A percentile compares a stretch with the other conserved stretches of the same genome.
Conservation (phyloP, 2,329 filamentous ascomycete genomes). For the Botrytis elliptica region DNA sequence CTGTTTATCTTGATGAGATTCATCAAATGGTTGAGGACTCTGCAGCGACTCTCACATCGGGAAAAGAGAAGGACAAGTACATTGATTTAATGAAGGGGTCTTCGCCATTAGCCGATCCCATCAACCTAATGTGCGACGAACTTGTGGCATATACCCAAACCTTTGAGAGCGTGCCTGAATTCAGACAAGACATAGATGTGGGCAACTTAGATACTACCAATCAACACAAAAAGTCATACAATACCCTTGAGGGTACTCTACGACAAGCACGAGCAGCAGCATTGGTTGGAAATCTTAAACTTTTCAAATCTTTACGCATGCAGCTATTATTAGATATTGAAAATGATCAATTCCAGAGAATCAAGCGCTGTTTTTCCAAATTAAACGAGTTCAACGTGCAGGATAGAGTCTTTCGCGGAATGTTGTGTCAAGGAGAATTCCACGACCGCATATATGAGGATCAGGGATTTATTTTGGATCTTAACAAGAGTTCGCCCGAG, state of each 20-base stretch:
- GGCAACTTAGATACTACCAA: neutral
- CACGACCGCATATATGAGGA: neutral
- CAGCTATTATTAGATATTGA: neutral
- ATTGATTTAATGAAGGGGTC: neutral
- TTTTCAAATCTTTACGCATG: neutral
- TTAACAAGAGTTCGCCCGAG: neutral
- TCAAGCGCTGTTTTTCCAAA: neutral
- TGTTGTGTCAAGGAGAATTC: neutral
- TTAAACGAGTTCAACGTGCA: neutral
- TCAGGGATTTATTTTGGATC: neutral
- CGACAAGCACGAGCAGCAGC: neutral
- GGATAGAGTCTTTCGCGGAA: neutral
- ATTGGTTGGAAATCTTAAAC: neutral
- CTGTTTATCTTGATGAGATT: neutral
- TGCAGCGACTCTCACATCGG: neutral
- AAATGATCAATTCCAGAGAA: neutral
- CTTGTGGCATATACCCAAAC: neutral
- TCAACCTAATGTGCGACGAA: constrained; percentile 1
- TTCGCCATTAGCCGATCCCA: neutral
- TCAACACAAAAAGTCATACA: neutral
- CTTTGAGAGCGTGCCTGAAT: neutral
- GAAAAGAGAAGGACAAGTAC: neutral
- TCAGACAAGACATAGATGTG: neutral
- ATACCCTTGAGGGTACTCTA: neutral
- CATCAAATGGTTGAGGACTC: neutral